These are phyloP conservation scores for Tylopilus sp. DNA, from an alignment of 768 basidiomycete species.

Conservation along the genomic window DNA sequence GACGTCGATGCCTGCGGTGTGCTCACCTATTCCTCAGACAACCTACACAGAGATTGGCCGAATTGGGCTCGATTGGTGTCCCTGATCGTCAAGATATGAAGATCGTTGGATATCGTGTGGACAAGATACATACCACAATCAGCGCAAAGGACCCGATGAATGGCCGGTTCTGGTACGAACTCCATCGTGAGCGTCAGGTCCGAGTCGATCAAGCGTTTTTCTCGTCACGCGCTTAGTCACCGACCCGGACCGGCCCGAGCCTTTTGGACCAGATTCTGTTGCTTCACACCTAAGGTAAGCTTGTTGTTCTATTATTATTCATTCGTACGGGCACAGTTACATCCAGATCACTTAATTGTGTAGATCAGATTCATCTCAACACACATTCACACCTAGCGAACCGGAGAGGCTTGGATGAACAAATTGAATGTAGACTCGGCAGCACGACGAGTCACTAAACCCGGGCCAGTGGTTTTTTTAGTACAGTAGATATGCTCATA, in stretches of 20 bases:
- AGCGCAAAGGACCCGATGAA: slow-evolving; percentile 83
- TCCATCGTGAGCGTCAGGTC: slow-evolving; percentile 60
- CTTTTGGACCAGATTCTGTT: background rate
- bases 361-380: too few species aligned
- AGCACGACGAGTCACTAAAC: too few species aligned
- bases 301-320: too few species aligned
- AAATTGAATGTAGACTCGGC: too few species aligned
- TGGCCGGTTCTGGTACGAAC: slow-evolving; percentile 67
- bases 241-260: too few species aligned
- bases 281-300: too few species aligned
- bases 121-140: slow-evolving; percentile 64
- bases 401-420: too few species aligned
- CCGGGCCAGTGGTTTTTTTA: too few species aligned
- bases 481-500: too few species aligned
- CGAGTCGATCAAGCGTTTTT: background rate
- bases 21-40: slow-evolving; percentile 85
- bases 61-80: slow-evolving; percentile 86
- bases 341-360: too few species aligned
- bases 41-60: slow-evolving; percentile 86
- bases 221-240: background rate
- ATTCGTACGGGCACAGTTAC: too few species aligned
- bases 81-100: slow-evolving; percentile 39
- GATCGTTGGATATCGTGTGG: background rate
- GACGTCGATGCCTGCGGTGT: background rate
- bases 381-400: too few species aligned